Percentiles rank a stretch among this genome's conserved stretches.
Conservation (phyloP, 169 alveolate species). For the Eimeria necatrix region DNA sequence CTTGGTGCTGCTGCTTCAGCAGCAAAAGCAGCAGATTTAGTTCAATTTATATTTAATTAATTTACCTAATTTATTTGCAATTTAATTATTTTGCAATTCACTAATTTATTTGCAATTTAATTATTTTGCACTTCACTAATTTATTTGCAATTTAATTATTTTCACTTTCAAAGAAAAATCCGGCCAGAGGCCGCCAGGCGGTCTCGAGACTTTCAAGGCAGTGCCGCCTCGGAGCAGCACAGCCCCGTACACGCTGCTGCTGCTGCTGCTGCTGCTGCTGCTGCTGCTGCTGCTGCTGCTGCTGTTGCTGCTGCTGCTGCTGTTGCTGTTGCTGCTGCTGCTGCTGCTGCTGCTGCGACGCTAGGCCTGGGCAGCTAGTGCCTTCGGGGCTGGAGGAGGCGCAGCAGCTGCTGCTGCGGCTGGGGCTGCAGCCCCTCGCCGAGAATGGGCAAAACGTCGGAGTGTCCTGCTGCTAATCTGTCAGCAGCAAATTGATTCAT, state of each 20-base stretch:
- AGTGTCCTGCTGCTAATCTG: conserved; percentile 19
- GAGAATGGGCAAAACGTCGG: conserved; percentile 43
- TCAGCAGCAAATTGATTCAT: conserved; percentile 25
- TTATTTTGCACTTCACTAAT: too few relatives aligned
- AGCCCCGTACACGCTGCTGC: not conserved
- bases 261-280: not conserved
- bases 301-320: not conserved
- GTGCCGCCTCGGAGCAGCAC: too few relatives aligned
- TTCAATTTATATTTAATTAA: too few relatives aligned
- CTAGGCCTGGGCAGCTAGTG: not conserved
- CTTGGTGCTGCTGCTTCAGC: too few relatives aligned
- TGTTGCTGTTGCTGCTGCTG: not conserved
- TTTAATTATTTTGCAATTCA: too few relatives aligned
- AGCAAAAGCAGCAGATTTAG: too few relatives aligned
- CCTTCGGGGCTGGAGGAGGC: not conserved
- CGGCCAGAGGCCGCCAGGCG: too few relatives aligned
- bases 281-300: not conserved
- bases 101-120: too few relatives aligned
- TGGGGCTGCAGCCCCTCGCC: not conserved
- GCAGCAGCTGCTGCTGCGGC: not conserved
- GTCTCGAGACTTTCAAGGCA: too few relatives aligned
- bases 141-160: too few relatives aligned
- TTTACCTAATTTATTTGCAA: too few relatives aligned
- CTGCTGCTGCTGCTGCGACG: not conserved
- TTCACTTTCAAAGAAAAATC: too few relatives aligned